phyloP scores from a whole-genome alignment of 169 alveolate species.

The Ichthyophthirius multifiliis region DNA sequence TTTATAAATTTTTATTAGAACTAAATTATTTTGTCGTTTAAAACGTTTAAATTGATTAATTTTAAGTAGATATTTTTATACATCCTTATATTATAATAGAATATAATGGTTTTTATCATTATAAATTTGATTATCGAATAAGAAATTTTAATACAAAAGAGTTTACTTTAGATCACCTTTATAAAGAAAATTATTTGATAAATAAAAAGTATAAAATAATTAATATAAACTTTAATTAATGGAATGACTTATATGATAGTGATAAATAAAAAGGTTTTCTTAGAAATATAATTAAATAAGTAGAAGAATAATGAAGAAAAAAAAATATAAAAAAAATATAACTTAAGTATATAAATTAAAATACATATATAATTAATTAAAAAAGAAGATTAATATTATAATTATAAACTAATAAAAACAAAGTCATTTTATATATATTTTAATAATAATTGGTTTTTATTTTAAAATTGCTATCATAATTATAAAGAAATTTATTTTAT shows the following conservation, averaged over 20 bases:
- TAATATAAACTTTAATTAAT: not conserved
- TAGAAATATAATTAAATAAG: not conserved
- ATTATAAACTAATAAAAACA: too few relatives aligned
- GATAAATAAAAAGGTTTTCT: not conserved
- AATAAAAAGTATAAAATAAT: not conserved
- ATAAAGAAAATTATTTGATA: not conserved
- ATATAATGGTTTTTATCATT: constrained; percentile 17
- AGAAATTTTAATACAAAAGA: not conserved
- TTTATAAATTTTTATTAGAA: not conserved
- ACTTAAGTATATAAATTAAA: too few relatives aligned
- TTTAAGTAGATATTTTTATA: not conserved
- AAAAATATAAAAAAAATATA: too few relatives aligned
- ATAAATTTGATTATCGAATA: not conserved
- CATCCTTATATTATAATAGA: constrained; percentile 12
- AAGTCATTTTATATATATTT: too few relatives aligned
- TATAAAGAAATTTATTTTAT: too few relatives aligned
- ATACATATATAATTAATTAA: too few relatives aligned
- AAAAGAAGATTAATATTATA: too few relatives aligned
- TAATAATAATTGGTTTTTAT: too few relatives aligned
- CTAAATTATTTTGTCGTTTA: not conserved
- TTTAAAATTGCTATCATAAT: too few relatives aligned
- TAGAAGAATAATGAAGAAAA: too few relatives aligned
- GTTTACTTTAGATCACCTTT: not conserved
- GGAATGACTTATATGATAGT: not conserved
- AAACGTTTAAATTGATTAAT: not conserved